Conservation (phyloP, 371 early-diverging fungal genomes). For the Lichtheimia hyalospora region DNA sequence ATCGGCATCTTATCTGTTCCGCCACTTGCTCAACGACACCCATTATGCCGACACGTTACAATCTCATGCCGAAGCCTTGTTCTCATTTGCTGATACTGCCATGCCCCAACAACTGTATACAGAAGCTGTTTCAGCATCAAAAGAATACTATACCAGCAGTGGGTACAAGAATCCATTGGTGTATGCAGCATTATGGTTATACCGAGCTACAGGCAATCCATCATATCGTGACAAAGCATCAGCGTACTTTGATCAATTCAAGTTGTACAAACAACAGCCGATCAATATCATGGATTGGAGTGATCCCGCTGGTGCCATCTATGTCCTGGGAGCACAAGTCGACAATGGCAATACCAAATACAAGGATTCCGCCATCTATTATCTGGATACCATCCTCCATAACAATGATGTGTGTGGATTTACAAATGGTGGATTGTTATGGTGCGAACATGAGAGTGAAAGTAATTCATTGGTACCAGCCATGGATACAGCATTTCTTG, state of each 20-base stretch:
- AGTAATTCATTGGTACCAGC: slow-evolving; percentile 51
- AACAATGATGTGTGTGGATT: slow-evolving; percentile 35
- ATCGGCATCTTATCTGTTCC: slow-evolving; percentile 46
- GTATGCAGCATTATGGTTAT: slow-evolving; percentile 67
- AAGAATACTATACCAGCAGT: slow-evolving; percentile 46
- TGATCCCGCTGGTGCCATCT: slow-evolving; percentile 51
- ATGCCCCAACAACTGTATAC: slow-evolving; percentile 56
- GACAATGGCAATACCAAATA: slow-evolving; percentile 43
- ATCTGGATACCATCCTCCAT: slow-evolving; percentile 29
- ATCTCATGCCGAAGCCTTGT: slow-evolving; percentile 39
- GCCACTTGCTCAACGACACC: slow-evolving; percentile 48
- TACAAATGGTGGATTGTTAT: slow-evolving; percentile 57
- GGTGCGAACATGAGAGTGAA: slow-evolving; percentile 50
- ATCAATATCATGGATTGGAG: slow-evolving; percentile 49
- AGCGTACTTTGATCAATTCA: slow-evolving; percentile 45
- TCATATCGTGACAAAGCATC: slow-evolving; percentile 50
- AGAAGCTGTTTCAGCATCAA: slow-evolving; percentile 41
- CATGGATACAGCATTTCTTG: slow-evolving; percentile 41
- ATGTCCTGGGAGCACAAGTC: slow-evolving; percentile 52
- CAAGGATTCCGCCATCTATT: slow-evolving; percentile 29
- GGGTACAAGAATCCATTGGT: slow-evolving; percentile 51
- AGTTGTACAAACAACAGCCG: slow-evolving; percentile 1
- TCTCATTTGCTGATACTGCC: slow-evolving; percentile 49
- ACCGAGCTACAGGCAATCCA: slow-evolving; percentile 47
- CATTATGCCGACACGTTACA: slow-evolving; percentile 39